Conservation (phyloP, 495 filamentous ascomycete species). For the Lepidopterella palustris region DNA sequence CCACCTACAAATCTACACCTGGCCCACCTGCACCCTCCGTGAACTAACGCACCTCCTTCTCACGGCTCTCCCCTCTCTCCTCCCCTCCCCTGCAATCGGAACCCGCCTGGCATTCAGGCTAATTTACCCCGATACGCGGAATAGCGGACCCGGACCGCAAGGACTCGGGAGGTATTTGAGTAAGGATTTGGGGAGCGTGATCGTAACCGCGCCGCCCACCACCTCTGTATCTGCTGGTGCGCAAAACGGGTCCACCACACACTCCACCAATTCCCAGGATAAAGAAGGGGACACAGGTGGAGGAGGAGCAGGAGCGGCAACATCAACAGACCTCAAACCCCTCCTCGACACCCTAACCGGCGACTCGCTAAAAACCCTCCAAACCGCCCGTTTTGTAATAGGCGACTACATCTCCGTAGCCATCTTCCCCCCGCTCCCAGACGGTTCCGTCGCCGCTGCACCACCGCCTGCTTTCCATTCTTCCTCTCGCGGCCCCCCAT, state of each 20-base stretch:
- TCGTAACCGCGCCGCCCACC: conserved; percentile 58
- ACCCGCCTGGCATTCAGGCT: conserved; percentile 81
- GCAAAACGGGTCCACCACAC: no score
- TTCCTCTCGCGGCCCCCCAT: no score
- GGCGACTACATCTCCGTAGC: conserved; percentile 83
- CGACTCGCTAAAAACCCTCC: conserved; percentile 64
- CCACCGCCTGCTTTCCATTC: conserved; percentile 39
- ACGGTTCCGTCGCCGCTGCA: conserved; percentile 64
- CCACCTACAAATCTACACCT: conserved; percentile 81
- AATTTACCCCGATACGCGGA: conserved; percentile 72
- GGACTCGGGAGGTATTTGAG: conserved; percentile 49
- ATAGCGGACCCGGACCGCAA: conserved; percentile 41
- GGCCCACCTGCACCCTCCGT: conserved; percentile 72
- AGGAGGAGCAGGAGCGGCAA: conserved; percentile 22
- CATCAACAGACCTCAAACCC: conserved; percentile 6
- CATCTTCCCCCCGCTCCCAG: conserved; percentile 64
- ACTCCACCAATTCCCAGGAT: no score
- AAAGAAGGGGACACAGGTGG: conserved; percentile 16
- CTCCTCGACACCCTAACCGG: conserved; percentile 38
- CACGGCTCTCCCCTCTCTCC: conserved; percentile 55
- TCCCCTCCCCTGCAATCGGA: conserved; percentile 70
- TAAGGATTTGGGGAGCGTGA: conserved; percentile 75
- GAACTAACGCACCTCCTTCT: conserved; percentile 76
- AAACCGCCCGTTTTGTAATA: conserved; percentile 71
- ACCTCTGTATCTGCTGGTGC: conserved; percentile 29